phyloP scores from a whole-genome alignment of 129 eudicot genomes.

The Glebionis coronaria region DNA sequence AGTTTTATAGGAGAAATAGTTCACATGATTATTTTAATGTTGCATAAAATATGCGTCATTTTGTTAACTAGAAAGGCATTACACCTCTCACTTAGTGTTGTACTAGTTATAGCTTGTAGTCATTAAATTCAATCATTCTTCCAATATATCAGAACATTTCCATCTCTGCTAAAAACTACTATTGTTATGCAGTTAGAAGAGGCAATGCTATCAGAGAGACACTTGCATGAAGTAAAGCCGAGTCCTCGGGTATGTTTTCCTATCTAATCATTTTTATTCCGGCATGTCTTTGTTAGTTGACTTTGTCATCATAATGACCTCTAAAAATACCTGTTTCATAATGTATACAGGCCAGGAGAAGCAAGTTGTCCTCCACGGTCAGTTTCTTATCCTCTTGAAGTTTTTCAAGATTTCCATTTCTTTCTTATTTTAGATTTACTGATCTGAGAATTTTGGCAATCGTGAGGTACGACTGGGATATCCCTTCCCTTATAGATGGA shows the following conservation, averaged over 20 bases:
- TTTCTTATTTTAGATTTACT: not conserved
- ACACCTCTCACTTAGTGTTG: not conserved
- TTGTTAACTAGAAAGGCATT: no score
- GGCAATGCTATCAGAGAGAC: constrained; percentile 28
- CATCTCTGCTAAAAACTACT: constrained; percentile 12
- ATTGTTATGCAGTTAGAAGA: constrained; percentile 41
- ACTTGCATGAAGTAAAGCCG: constrained; percentile 29
- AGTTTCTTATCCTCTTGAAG: constrained; percentile 14
- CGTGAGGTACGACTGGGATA: no score
- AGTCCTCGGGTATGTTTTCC: constrained; percentile 31
- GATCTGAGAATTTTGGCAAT: no score
- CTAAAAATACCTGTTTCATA: constrained; percentile 15
- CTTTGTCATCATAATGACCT: constrained; percentile 1
- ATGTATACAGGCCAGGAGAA: constrained; percentile 32
- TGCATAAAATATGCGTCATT: no score
- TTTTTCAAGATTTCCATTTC: not conserved
- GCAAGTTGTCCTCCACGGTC: constrained; percentile 45
- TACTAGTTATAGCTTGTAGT: constrained; percentile 16
- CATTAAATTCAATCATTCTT: constrained; percentile 10
- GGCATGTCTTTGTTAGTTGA: constrained; percentile 14
- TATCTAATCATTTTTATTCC: constrained; percentile 1
- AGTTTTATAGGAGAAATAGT: not conserved
- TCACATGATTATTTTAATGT: no score
- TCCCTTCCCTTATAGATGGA: no score
- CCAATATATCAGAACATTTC: not conserved